Conservation (phyloP, 2,329 filamentous ascomycete species). For the Apiospora sp. region DNA sequence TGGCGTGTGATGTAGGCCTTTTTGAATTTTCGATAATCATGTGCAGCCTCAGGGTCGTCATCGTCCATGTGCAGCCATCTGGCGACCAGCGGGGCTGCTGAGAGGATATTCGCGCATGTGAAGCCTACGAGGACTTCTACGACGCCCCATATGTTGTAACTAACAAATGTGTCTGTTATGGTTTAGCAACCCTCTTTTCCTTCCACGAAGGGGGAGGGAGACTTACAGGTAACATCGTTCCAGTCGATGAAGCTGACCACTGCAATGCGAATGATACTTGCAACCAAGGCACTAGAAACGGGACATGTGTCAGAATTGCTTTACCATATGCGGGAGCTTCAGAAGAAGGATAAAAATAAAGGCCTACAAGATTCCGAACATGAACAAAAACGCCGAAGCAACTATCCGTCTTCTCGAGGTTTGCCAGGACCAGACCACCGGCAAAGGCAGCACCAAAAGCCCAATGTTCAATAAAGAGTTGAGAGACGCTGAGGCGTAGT, state of each 20-base stretch:
- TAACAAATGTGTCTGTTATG: conserved; percentile 33
- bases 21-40: neutral
- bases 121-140: conserved; percentile 41
- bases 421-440: conserved; percentile 42
- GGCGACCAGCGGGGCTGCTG: conserved; percentile 34
- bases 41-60: neutral
- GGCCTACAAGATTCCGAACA: conserved; percentile 43
- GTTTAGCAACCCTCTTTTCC: neutral
- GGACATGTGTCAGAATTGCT: neutral
- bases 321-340: neutral
- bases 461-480: conserved; percentile 41
- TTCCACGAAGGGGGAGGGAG: neutral
- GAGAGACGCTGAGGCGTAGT: conserved; percentile 38
- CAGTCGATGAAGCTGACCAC: conserved; percentile 38
- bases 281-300: conserved; percentile 35
- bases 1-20: conserved; percentile 12
- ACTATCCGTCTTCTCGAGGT: conserved; percentile 40
- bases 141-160: conserved; percentile 40
- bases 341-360: neutral
- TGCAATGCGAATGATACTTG: conserved; percentile 41
- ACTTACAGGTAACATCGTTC: conserved; percentile 36
- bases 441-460: conserved; percentile 41
- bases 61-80: conserved; percentile 10
- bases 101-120: conserved; percentile 40
- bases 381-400: conserved; percentile 42